A percentile compares a stretch with the other conserved stretches of the same genome.
phyloP scores from a whole-genome alignment of 352 stramenopile genomes.

The Pythium rishiriense region DNA sequence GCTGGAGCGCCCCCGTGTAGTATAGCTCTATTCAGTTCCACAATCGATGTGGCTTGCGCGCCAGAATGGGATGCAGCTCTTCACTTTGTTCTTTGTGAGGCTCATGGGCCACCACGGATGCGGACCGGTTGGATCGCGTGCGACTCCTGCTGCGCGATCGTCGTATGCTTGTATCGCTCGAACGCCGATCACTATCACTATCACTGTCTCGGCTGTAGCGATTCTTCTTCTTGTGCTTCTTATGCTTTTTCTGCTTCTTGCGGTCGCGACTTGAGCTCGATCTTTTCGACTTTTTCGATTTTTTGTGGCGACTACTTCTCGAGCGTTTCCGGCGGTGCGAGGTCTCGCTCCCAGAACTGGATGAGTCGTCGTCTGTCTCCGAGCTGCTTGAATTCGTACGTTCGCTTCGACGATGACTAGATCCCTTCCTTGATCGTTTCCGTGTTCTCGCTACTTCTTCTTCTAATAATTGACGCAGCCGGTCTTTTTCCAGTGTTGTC shows the following conservation, averaged over 20 bases:
- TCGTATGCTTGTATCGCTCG: neutral
- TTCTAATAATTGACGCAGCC: conserved; percentile 36
- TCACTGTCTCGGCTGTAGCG: neutral
- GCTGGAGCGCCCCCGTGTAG: neutral
- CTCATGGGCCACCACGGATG: neutral
- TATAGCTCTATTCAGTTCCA: conserved; percentile 32
- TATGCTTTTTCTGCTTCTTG: conserved; percentile 20
- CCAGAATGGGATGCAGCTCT: conserved; percentile 30
- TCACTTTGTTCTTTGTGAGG: neutral
- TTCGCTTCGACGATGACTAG: neutral
- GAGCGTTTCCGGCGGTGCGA: neutral
- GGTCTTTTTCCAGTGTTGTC: conserved; percentile 30
- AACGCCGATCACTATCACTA: neutral
- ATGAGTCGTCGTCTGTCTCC: conserved; percentile 8
- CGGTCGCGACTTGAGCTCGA: conserved; percentile 11
- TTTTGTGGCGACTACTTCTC: conserved; percentile 28
- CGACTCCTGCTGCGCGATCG: conserved; percentile 8
- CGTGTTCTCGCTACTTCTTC: conserved; percentile 25
- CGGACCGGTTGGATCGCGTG: neutral
- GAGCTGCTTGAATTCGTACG: neutral
- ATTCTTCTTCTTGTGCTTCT: conserved; percentile 1
- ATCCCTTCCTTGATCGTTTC: conserved; percentile 18
- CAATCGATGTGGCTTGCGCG: conserved; percentile 36
- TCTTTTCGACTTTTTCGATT: conserved; percentile 33
- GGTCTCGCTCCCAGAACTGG: conserved; percentile 13